Conservation (phyloP, 495 filamentous ascomycete species). For the Astrocystis sublimbata region DNA sequence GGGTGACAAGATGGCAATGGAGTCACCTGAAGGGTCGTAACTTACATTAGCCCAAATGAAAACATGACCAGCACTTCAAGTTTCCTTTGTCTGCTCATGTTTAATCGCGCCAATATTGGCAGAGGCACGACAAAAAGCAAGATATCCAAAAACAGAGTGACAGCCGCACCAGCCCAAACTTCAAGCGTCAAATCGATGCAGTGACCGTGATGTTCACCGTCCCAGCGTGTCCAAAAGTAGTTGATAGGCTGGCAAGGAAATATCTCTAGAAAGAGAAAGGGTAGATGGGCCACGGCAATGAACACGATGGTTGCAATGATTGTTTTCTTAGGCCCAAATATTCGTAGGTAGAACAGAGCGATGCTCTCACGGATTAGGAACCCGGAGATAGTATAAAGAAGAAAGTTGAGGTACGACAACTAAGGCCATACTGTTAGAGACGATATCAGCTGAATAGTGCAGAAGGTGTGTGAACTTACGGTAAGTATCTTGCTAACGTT, state of each 20-base stretch:
- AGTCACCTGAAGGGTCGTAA: too few species aligned
- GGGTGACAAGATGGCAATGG: too few species aligned
- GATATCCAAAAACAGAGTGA: conserved; percentile 53
- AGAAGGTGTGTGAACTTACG: too few species aligned
- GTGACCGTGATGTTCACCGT: conserved; percentile 39
- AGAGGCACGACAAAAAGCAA: conserved; percentile 44
- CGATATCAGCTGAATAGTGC: too few species aligned
- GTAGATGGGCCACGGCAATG: conserved; percentile 37
- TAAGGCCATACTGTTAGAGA: too few species aligned
- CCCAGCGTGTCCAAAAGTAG: conserved; percentile 46
- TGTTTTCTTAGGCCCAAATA: conserved; percentile 23
- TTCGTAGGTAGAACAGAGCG: conserved; percentile 45
- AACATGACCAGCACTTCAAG: not conserved
- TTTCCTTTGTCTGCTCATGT: conserved; percentile 4
- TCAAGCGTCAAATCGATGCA: conserved; percentile 51
- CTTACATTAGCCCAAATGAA: not conserved
- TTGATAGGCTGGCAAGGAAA: conserved; percentile 48
- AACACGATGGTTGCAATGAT: conserved; percentile 37
- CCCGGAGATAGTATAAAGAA: conserved; percentile 6
- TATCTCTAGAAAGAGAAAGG: conserved; percentile 44
- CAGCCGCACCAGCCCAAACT: conserved; percentile 46
- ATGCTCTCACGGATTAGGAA: conserved; percentile 40
- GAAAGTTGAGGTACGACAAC: too few species aligned
- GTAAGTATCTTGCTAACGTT: too few species aligned
- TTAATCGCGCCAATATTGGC: conserved; percentile 9